Base-by-base conservation (phyloP, 768 basidiomycete genomes). In the Ramaria rubella region DNA sequence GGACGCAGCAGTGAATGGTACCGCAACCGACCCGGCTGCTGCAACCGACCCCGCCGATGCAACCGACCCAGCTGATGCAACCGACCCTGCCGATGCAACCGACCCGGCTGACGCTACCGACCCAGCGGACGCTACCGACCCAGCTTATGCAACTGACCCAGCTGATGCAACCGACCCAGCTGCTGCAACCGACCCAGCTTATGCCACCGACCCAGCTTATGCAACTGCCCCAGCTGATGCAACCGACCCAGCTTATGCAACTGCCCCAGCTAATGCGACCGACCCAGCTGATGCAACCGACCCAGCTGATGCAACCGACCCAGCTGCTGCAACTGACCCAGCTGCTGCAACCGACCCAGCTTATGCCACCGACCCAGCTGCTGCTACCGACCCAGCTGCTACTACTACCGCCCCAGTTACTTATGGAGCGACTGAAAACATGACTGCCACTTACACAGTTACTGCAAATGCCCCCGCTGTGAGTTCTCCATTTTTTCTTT, bases 401-500 rank as follows among this genome's bases (percentile, higher is more conserved):
- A 52, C 49, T 19, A 40, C 33, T 17, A 64, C 27, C 46, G 24
- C 36, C 11, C 11, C 36, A 38, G 36, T 11, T n/a, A n/a, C n/a
- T n/a, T n/a, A n/a, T n/a, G n/a, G n/a, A n/a, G n/a, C n/a, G n/a
- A n/a, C n/a, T n/a, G n/a, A n/a, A n/a, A n/a, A n/a, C n/a, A n/a
- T n/a, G n/a, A n/a, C n/a, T n/a, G n/a, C n/a, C n/a, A n/a, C n/a
- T n/a, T n/a, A 46, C 19, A 23, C 14, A 23, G 23, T 45, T 7
- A 24, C 23, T 48, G 8, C 46, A 38, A 30, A n/a, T 29, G 6
- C 11, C 3, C 62, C 60, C 55, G 65, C 61, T 29, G 66, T 67
- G 57, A 58, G 64, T 58, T 33, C 12, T 43, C 21, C 31, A 33
- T n/a, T 23, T 21, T n/a, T 15, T 11, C 24, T 26, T 34, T 46